Evolutionary conservation across 2,329 filamentous ascomycete genomes (phyloP).

Genomic region (Tricladium varicosporioides): DNA sequence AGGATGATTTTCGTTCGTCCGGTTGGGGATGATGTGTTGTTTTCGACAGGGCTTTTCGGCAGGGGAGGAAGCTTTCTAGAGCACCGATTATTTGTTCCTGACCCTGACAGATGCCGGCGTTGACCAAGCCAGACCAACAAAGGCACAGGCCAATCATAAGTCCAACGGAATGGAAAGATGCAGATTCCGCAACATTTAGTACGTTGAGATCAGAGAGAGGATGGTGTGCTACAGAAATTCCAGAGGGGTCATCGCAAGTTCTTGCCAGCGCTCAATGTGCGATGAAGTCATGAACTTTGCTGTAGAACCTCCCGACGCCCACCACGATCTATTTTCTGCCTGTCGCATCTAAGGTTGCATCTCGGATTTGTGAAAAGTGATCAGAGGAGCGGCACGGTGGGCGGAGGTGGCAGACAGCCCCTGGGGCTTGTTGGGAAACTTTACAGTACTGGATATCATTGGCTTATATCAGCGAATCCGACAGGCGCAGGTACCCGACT

Average conservation of each 20-base stretch:
- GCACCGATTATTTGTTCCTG: constrained; percentile 11
- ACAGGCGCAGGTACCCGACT: constrained; percentile 23
- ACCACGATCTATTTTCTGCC: background rate
- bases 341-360: constrained; percentile 3
- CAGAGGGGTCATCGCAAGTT: constrained; percentile 4
- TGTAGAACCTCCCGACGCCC: background rate
- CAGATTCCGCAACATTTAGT: constrained; percentile 12
- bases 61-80: background rate
- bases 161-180: background rate
- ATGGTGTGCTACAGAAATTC: constrained; percentile 2
- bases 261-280: background rate
- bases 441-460: background rate
- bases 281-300: constrained; percentile 15
- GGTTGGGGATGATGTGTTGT: background rate
- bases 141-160: constrained; percentile 8
- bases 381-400: constrained; percentile 1
- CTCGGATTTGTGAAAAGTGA: constrained; percentile 14
- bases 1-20: background rate
- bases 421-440: constrained; percentile 3
- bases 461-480: constrained; percentile 9
- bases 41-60: background rate
- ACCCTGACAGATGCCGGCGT: constrained; percentile 10
- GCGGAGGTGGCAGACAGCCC: constrained; percentile 2
- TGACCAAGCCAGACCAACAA: constrained; percentile 5
- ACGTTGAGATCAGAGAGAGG: background rate